Conservation (phyloP, 75 land plant genomes). For the Selaginella moellendorffii region DNA sequence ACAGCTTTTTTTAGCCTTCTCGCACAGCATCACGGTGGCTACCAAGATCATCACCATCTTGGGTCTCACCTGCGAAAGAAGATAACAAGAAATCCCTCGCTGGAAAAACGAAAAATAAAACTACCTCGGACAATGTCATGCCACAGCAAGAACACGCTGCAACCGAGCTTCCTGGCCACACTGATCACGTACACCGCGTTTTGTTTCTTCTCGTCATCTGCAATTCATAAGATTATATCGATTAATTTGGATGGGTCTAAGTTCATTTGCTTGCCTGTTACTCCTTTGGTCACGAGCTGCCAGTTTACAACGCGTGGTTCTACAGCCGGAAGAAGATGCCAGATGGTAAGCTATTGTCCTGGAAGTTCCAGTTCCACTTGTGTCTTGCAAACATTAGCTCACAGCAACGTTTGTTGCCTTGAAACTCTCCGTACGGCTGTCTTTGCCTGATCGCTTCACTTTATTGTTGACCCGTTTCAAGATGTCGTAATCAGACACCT, state of each 20-base stretch:
- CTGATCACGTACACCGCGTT: neutral
- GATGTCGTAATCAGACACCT: neutral
- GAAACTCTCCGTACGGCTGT: neutral
- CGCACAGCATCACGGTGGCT: neutral
- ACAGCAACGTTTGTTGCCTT: no score
- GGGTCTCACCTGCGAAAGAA: neutral
- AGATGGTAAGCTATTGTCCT: conserved; percentile 1
- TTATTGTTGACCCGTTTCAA: neutral
- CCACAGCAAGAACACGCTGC: conserved; percentile 2
- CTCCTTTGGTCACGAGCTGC: conserved; percentile 9
- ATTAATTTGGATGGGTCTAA: neutral
- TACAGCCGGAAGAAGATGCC: conserved; percentile 7
- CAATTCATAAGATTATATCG: conserved; percentile 1
- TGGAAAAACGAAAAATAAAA: no score
- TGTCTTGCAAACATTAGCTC: neutral
- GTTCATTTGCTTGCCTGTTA: neutral
- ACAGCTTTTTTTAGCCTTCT: neutral
- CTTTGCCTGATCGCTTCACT: neutral
- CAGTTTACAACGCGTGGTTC: conserved; percentile 7
- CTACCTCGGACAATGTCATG: conserved; percentile 2
- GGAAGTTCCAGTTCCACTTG: neutral
- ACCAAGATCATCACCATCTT: no score
- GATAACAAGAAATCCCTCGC: neutral
- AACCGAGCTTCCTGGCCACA: conserved; percentile 2
- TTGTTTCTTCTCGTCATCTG: conserved; percentile 8